A percentile compares a stretch with the other conserved stretches of the same genome.
phyloP scores from a whole-genome alignment of 108 stramenopile species.

The Nitzschia inconspicua region DNA sequence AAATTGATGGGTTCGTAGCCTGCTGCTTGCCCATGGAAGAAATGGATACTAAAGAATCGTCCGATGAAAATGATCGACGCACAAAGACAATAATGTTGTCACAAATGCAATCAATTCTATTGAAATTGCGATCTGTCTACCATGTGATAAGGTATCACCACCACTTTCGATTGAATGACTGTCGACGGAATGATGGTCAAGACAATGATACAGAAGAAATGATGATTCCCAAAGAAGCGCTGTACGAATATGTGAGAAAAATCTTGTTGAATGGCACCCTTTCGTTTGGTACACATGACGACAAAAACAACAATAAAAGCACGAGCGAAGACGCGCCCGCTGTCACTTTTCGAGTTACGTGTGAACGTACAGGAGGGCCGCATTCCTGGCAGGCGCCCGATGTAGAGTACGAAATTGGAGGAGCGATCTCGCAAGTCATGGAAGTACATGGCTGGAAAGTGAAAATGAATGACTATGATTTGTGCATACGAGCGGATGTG shows the following conservation, averaged over 20 bases:
- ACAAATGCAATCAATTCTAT: background rate
- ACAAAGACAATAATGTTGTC: background rate
- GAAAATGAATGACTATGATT: conserved; percentile 65
- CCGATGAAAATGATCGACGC: background rate
- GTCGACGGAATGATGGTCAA: background rate
- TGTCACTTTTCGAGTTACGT: conserved; percentile 59
- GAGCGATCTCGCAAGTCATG: conserved; percentile 55
- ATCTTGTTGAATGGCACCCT: conserved; percentile 18
- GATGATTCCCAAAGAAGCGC: conserved; percentile 40
- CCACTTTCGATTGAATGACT: conserved; percentile 50
- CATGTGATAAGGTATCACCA: conserved; percentile 58
- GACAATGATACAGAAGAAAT: background rate
- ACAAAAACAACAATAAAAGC: conserved; percentile 1
- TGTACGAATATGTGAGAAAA: conserved; percentile 58
- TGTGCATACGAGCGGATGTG: conserved; percentile 55
- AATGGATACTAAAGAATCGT: conserved; percentile 6
- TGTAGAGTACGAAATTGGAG: conserved; percentile 64
- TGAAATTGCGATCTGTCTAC: conserved; percentile 47
- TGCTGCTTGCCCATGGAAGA: background rate
- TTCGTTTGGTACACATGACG: background rate
- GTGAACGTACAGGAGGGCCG: conserved; percentile 59
- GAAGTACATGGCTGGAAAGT: conserved; percentile 29
- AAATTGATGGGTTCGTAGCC: conserved; percentile 61
- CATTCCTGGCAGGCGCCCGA: conserved; percentile 55
- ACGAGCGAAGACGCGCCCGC: too few species aligned